Evolutionary conservation across 768 basidiomycete genomes (phyloP), one percentile per base, ranked within the genome.

Genomic region (Tylopilus subfusipes): DNA sequence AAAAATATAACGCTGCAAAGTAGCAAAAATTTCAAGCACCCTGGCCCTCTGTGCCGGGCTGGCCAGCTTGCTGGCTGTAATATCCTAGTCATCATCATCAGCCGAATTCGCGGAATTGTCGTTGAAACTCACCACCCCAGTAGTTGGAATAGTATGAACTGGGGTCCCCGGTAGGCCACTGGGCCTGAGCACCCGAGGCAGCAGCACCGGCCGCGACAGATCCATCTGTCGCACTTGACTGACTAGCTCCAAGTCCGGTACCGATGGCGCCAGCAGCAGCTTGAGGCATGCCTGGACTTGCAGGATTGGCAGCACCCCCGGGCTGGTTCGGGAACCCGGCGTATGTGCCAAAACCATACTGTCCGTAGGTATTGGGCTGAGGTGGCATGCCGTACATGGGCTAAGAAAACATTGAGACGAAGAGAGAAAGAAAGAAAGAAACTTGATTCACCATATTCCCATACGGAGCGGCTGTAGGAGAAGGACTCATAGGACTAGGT

Each of bases 311-410:
- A 48, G 79, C 79, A 40, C 79, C 81, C 24, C 76, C 77, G 22
- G 70, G 69, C 57, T 83, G 83, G 54, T 75, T 82, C 42, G 85
- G 83, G 76, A 87, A 88, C 18, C 84, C 85, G 27, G 82, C 77
- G 63, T 90, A 91, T 22, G 77, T 85, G 62, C 82, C 81, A 67
- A 90, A 93, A 46, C 84, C 85, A 60, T 90, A 89, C 52, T 76
- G 75, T 22, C 85, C 88, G 60, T 93, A 93, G 18, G 82, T 78
- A 63, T 79, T 83, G 29, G 90, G 84, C 67, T 91, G 90, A 13
- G 90, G n/a, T n/a, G n/a, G 90, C 81, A 93, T 88, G 57, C 90
- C 88, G 68, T 93, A 93, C 88, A 92, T 88, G 33, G 90, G 88
- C 86, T 92, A 57, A 42, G 53, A 18, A 33, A 49, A 43, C 39